A percentile compares a stretch with the other conserved stretches of the same genome.
phyloP scores from a whole-genome alignment of 1,284 basidiomycete species.

The Exsudoporus floridanus region DNA sequence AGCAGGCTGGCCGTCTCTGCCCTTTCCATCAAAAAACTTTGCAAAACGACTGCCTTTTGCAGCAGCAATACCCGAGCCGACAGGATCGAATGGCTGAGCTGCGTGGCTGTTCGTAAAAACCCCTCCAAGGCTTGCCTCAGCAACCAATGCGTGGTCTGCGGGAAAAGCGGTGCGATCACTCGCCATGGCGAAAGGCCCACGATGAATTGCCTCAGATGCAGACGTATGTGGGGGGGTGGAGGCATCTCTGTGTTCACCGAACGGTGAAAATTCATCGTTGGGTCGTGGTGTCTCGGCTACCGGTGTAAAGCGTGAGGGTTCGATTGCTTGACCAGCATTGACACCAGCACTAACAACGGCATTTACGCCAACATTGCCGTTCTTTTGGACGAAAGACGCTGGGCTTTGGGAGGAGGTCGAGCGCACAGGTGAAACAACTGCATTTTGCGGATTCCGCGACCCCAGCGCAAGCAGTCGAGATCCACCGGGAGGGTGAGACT shows the following conservation, averaged over 20 bases:
- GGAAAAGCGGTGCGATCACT: conserved; percentile 27
- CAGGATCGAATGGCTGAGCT: conserved; percentile 34
- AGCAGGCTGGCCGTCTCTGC: conserved; percentile 43
- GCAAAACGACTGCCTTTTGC: conserved; percentile 77
- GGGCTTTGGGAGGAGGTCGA: conserved; percentile 24
- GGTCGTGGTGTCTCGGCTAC: conserved; percentile 29
- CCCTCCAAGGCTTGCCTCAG: conserved; percentile 20
- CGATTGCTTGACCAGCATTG: conserved; percentile 16
- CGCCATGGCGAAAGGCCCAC: conserved; percentile 24
- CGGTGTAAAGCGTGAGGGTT: conserved; percentile 24
- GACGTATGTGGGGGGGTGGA: conserved; percentile 23
- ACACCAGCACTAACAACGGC: conserved; percentile 21
- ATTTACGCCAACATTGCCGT: conserved; percentile 20
- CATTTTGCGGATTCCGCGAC: conserved; percentile 42
- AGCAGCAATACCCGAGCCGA: conserved; percentile 42
- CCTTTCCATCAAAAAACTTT: conserved; percentile 78
- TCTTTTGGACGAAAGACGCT: conserved; percentile 26
- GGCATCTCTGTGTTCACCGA: conserved; percentile 48
- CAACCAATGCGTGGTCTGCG: conserved; percentile 23
- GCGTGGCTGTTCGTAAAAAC: conserved; percentile 22
- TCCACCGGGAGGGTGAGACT: conserved; percentile 64
- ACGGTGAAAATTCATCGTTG: conserved; percentile 53
- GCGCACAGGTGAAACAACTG: conserved; percentile 18
- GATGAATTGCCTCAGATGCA: conserved; percentile 38
- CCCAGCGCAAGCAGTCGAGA: conserved; percentile 71